Evolutionary conservation across 2,329 filamentous ascomycete genomes (phyloP).

Genomic region (Curvularia eragrostidis): DNA sequence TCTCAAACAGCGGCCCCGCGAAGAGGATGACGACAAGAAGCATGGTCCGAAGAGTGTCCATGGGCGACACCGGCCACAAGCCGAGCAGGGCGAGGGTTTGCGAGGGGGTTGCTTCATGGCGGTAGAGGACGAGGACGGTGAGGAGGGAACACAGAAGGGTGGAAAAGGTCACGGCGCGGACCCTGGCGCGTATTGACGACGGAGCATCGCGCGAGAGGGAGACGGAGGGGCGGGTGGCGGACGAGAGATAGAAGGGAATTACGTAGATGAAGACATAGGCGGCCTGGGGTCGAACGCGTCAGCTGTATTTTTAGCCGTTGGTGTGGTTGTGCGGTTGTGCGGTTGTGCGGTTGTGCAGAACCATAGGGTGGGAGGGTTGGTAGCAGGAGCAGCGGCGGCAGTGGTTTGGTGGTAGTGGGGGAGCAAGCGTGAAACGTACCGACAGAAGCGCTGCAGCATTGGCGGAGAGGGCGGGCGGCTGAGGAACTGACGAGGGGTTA

Average conservation of each 20-base stretch:
- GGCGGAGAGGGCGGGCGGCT: conserved; percentile 47
- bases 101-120: conserved; percentile 58
- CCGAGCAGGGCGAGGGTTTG: conserved; percentile 74
- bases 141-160: conserved; percentile 71
- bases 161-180: conserved; percentile 78
- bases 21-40: conserved; percentile 80
- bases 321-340: conserved; percentile 8
- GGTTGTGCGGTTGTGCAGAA: conserved; percentile 13
- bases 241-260: conserved; percentile 84
- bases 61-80: conserved; percentile 75
- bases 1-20: conserved; percentile 81
- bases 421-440: conserved; percentile 45
- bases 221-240: conserved; percentile 78
- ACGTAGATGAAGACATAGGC: conserved; percentile 90
- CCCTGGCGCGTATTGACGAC: conserved; percentile 84
- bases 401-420: conserved; percentile 22
- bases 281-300: conserved; percentile 58
- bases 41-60: conserved; percentile 70
- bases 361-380: conserved; percentile 36
- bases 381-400: conserved; percentile 6
- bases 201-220: conserved; percentile 85
- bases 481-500: conserved; percentile 46
- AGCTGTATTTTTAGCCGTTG: conserved; percentile 19
- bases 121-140: conserved; percentile 71
- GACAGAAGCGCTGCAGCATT: conserved; percentile 47